These are phyloP conservation scores for Marasmius oreades DNA, from an alignment of 1,284 basidiomycete species.

Conservation along the genomic window DNA sequence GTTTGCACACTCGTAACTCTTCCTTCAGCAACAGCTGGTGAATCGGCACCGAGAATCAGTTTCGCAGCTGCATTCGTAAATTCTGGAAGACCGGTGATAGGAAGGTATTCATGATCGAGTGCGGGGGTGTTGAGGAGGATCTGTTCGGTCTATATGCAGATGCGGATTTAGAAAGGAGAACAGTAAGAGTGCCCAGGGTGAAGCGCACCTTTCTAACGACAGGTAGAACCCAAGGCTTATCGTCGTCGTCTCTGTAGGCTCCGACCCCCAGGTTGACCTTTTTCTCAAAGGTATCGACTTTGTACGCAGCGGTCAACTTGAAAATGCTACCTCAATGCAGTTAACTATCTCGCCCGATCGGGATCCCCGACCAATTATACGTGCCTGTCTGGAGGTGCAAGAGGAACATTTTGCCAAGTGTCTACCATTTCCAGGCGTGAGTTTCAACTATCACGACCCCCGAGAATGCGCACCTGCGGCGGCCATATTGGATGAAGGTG, in stretches of 20 bases:
- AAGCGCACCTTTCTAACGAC: slow-evolving; percentile 78
- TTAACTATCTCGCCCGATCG: slow-evolving; percentile 3
- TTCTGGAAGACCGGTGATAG: slow-evolving; percentile 84
- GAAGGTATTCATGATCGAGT: slow-evolving; percentile 92
- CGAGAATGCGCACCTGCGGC: slow-evolving; percentile 44
- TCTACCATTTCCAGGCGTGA: slow-evolving; percentile 39
- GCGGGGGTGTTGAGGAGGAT: slow-evolving; percentile 67
- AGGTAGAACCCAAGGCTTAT: slow-evolving; percentile 90
- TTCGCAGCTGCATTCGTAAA: slow-evolving; percentile 80
- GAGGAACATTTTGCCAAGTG: slow-evolving; percentile 68
- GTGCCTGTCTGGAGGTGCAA: slow-evolving; percentile 79
- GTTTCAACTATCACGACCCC: slow-evolving; percentile 7
- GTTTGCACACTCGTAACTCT: slow-evolving; percentile 83
- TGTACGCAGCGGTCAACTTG: slow-evolving; percentile 86
- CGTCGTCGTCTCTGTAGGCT: slow-evolving; percentile 84
- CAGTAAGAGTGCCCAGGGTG: slow-evolving; percentile 6
- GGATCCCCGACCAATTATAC: slow-evolving; percentile 4
- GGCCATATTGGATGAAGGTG: slow-evolving; percentile 30
- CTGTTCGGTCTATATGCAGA: slow-evolving; percentile 62
- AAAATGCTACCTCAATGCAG: slow-evolving; percentile 65
- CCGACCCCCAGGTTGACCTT: slow-evolving; percentile 94
- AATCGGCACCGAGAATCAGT: slow-evolving; percentile 77
- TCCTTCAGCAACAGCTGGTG: slow-evolving; percentile 68
- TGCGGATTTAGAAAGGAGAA: slow-evolving; percentile 2
- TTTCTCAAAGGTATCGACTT: slow-evolving; percentile 73